Conservation (phyloP, 441 rosid genomes). For the Syzygium malaccense region DNA sequence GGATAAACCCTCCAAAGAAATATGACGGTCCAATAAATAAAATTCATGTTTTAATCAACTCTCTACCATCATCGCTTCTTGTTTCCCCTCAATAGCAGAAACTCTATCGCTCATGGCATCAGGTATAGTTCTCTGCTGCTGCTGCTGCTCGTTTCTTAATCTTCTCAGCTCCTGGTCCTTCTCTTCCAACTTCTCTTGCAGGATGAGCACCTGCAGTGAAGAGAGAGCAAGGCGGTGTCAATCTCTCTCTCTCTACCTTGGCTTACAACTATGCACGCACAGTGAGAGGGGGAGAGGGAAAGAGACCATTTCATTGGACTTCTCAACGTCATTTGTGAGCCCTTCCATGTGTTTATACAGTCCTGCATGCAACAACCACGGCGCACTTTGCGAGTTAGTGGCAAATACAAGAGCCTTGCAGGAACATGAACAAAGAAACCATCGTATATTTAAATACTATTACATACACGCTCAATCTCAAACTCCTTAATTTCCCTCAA, state of each 20-base stretch:
- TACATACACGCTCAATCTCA: background rate
- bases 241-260: background rate
- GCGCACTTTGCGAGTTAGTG: background rate
- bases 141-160: conserved; percentile 34
- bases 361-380: conserved; percentile 37
- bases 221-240: background rate
- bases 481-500: background rate
- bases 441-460: background rate
- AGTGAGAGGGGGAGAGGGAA: background rate
- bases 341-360: conserved; percentile 74
- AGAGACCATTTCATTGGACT: conserved; percentile 78
- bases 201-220: conserved; percentile 44
- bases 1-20: background rate
- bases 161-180: conserved; percentile 39
- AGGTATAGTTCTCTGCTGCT: conserved; percentile 20
- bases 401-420: background rate
- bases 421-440: background rate
- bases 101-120: conserved; percentile 17
- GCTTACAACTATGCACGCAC: background rate
- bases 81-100: conserved; percentile 9
- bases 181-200: conserved; percentile 72
- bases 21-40: background rate
- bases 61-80: conserved; percentile 4
- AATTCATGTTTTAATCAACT: background rate
- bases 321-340: conserved; percentile 71